Percentiles rank a stretch among this genome's conserved stretches.
Evolutionary conservation across 305 asterid species (phyloP).

Genomic region (Fraxinus ornus): DNA sequence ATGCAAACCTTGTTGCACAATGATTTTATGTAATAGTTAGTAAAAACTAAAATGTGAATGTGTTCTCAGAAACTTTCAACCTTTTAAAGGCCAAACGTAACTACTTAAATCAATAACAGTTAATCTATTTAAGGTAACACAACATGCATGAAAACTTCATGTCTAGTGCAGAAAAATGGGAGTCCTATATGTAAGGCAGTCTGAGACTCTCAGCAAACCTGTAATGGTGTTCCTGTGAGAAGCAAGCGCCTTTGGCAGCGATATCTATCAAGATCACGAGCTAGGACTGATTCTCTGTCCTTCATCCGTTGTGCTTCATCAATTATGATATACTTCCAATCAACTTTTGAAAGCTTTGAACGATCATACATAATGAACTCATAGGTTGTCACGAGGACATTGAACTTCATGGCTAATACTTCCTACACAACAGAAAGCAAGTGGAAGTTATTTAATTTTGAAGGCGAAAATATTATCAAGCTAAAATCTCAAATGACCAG

Average conservation of each 20-base stretch:
- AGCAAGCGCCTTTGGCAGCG: conserved; percentile 99
- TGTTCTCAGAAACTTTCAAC: conserved; percentile 13
- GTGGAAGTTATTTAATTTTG: conserved; percentile 12
- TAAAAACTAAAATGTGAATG: not conserved
- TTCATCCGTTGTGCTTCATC: conserved; percentile 99
- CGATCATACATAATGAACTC: conserved; percentile 94
- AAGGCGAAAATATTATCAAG: conserved; percentile 22
- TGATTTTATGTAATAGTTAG: not conserved
- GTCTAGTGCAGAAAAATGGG: conserved; percentile 12
- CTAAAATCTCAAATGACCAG: conserved; percentile 14
- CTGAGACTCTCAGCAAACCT: conserved; percentile 42
- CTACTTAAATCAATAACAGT: not conserved
- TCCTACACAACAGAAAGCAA: conserved; percentile 59
- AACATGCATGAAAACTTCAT: conserved; percentile 5
- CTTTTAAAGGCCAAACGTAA: not conserved
- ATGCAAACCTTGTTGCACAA: not conserved
- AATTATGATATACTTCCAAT: conserved; percentile 96
- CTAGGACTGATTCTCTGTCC: conserved; percentile 97
- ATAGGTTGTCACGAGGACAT: conserved; percentile 92
- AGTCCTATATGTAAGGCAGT: conserved; percentile 20
- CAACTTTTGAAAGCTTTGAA: conserved; percentile 80
- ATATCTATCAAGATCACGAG: conserved; percentile 99
- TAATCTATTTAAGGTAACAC: not conserved
- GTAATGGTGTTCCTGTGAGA: conserved; percentile 99
- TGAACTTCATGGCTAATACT: conserved; percentile 92